Evolutionary conservation across 345 rosid genomes (phyloP), one percentile per base, ranked within the genome.

Genomic region (Moricandia arvensis): DNA sequence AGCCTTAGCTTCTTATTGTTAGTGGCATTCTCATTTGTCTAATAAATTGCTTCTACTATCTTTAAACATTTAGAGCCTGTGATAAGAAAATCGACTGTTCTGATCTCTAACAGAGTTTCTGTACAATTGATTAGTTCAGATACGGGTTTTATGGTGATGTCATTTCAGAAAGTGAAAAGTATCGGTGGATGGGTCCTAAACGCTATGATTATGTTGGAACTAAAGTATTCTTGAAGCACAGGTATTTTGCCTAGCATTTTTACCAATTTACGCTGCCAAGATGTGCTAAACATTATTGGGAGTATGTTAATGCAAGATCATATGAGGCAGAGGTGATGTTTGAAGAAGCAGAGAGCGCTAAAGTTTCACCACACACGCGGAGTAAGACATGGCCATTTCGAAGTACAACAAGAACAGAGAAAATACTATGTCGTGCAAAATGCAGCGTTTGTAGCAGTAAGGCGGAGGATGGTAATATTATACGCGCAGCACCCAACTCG

Each of bases 101-200:
- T 13, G 30, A 63, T 64, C 54, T 64, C 76, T 77, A 71, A 77
- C 76, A 57, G 59, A 63, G 75, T 30, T 69, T 75, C n/a, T 68
- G 79, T 78, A 38, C 69, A 73, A 78, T 37, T 73, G 77, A 49
- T 78, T 72, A 72, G 81, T 78, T 73, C 78, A 94, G 96, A 79
- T 94, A 91, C 83, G 97, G 97, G 60, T 94, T 91, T 82, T 94
- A 94, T 77, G 98, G 98, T 71, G 98, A 94, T 77, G 98, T 94
- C 73, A 86, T 94, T 37, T 80, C 90, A 27, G 97, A 91, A 80
- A 94, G 97, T 82, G 98, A 94, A 84, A 91, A 91, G 65, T 85
- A 85, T 72, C 93, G 97, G 38, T 94, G 97, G 98, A 91, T 94
- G 98, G 97, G 98, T 60, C 98, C 97, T 35, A 94, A 85, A 67